Conservation (phyloP, 2,329 filamentous ascomycete species). For the Neopestalotiopsis sp. region DNA sequence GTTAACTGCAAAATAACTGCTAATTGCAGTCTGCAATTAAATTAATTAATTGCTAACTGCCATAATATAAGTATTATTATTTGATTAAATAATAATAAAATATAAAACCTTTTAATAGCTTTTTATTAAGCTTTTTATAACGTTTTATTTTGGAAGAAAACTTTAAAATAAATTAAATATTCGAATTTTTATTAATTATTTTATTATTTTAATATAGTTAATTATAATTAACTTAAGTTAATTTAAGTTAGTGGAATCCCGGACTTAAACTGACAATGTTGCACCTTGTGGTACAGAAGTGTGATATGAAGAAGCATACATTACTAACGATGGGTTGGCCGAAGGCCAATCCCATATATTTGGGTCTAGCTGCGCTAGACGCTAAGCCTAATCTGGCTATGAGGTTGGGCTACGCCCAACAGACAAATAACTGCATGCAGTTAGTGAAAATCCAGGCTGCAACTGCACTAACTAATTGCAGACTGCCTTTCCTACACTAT, state of each 20-base stretch:
- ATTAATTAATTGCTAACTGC: background rate
- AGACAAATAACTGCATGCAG: no score
- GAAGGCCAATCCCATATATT: no score
- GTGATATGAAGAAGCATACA: no score
- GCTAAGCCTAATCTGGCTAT: no score
- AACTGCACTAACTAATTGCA: no score
- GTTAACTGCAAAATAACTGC: background rate
- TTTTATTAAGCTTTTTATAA: background rate
- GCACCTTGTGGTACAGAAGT: no score
- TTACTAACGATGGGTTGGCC: no score
- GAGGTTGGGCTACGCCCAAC: no score
- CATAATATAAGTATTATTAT: background rate
- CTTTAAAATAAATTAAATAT: background rate
- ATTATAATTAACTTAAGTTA: background rate
- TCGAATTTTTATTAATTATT: background rate
- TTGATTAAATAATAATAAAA: background rate
- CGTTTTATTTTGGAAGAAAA: background rate
- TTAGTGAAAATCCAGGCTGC: no score
- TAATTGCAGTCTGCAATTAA: background rate
- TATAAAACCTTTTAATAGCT: background rate
- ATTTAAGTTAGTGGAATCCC: background rate
- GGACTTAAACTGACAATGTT: no score
- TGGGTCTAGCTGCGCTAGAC: no score
- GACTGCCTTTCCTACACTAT: no score
- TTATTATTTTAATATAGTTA: background rate